Evolutionary conservation across 2,329 filamentous ascomycete species (phyloP).

Genomic region (Pseudonectria foliicola): DNA sequence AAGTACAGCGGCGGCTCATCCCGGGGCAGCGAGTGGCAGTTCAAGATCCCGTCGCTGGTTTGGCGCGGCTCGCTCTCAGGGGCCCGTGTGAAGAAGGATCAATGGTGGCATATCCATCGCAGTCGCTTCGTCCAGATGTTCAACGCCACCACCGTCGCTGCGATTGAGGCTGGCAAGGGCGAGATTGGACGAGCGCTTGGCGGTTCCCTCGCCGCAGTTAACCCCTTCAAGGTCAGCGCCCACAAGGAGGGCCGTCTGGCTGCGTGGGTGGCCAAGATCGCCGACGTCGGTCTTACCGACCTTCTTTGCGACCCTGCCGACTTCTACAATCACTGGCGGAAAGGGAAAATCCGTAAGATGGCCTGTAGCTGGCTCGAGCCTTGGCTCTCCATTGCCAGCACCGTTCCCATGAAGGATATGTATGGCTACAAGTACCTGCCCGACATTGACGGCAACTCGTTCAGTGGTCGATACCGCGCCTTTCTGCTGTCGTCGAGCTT

Average conservation of each 20-base stretch:
- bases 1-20: constrained; percentile 43
- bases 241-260: constrained; percentile 8
- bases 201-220: too few species aligned
- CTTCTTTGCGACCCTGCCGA: constrained; percentile 22
- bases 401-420: constrained; percentile 27
- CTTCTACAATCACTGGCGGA: background rate
- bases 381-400: constrained; percentile 2
- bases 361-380: background rate
- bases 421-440: constrained; percentile 46
- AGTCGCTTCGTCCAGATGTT: constrained; percentile 48
- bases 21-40: constrained; percentile 43
- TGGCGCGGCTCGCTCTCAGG: constrained; percentile 55
- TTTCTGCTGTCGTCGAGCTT: constrained; percentile 50
- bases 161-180: constrained; percentile 15
- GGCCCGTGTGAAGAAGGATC: constrained; percentile 37
- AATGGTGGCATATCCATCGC: constrained; percentile 54
- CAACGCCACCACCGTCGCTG: constrained; percentile 45
- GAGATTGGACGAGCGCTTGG: too few species aligned
- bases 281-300: constrained; percentile 21
- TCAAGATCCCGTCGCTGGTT: constrained; percentile 40
- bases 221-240: background rate
- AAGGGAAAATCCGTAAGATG: background rate
- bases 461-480: constrained; percentile 41
- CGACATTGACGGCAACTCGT: constrained; percentile 53
- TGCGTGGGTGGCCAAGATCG: constrained; percentile 17